A percentile compares a stretch with the other conserved stretches of the same genome.
phyloP scores from a whole-genome alignment of 306 rosid species.

The Lupinus albus region DNA sequence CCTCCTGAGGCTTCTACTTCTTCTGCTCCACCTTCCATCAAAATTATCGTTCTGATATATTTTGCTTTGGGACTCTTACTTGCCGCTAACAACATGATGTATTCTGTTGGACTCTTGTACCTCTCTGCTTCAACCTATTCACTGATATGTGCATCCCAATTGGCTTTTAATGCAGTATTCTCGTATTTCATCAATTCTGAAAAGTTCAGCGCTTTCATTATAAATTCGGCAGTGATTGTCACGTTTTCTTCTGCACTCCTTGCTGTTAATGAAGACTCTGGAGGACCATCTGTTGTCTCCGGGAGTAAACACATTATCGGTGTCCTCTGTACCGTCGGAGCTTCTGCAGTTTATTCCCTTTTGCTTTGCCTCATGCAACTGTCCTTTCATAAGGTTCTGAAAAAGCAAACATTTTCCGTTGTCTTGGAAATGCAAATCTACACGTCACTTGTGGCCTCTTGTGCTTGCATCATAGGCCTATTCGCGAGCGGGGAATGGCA shows the following conservation, averaged over 20 bases:
- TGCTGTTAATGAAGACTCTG: constrained; percentile 70
- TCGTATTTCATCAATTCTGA: constrained; percentile 83
- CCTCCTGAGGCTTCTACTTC: constrained; percentile 49
- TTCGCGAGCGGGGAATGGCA: constrained; percentile 84
- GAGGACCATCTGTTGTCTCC: constrained; percentile 55
- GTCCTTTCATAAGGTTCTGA: constrained; percentile 75
- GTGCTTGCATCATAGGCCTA: constrained; percentile 66
- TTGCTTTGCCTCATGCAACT: constrained; percentile 87
- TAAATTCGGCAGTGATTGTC: constrained; percentile 70
- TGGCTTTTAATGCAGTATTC: constrained; percentile 86
- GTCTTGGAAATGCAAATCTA: constrained; percentile 92
- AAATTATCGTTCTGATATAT: constrained; percentile 49
- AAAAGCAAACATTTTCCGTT: constrained; percentile 77
- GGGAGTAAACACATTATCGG: constrained; percentile 55
- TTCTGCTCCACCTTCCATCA: constrained; percentile 44
- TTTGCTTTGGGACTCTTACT: constrained; percentile 63
- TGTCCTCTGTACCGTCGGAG: constrained; percentile 73
- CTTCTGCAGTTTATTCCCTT: constrained; percentile 81
- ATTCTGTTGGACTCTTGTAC: constrained; percentile 79
- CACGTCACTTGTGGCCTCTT: constrained; percentile 73
- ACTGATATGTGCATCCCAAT: constrained; percentile 78
- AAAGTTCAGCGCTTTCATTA: constrained; percentile 71
- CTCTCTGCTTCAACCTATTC: constrained; percentile 93
- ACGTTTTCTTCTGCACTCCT: constrained; percentile 76
- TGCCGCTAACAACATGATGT: constrained; percentile 82